phyloP scores from a whole-genome alignment of 306 rosid genomes.

The Casuarina glauca region DNA sequence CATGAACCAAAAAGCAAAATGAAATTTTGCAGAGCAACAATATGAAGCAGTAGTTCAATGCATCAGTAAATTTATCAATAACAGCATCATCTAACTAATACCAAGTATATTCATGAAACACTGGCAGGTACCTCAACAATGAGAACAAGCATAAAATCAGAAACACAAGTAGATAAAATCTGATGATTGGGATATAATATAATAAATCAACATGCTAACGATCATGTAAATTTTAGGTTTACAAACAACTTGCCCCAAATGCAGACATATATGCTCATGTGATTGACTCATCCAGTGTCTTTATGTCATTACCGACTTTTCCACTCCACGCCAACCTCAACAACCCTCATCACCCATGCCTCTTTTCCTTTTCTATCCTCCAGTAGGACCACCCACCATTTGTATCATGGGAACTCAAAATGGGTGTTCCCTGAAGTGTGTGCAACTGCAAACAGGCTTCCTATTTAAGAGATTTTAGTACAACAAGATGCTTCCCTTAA shows the following conservation, averaged over 20 bases:
- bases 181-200: not conserved
- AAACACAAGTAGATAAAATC: not conserved
- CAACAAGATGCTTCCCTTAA: no score
- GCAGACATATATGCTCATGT: not conserved
- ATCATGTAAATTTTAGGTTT: not conserved
- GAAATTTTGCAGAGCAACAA: not conserved
- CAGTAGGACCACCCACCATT: not conserved
- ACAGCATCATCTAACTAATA: not conserved
- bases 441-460: no score
- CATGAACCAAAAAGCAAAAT: not conserved
- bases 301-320: not conserved
- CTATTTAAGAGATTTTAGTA: no score
- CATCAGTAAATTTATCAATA: not conserved
- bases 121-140: not conserved
- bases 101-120: not conserved
- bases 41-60: not conserved
- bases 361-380: not conserved
- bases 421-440: not conserved
- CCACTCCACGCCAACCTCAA: not conserved
- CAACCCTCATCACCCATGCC: no score
- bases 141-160: not conserved
- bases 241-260: not conserved
- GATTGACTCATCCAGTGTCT: not conserved
- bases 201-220: not conserved
- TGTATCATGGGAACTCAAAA: not conserved